Percentiles rank a stretch among this genome's conserved stretches.
Evolutionary conservation across 306 rosid species (phyloP).

Genomic region (Lathyrus oleraceus): DNA sequence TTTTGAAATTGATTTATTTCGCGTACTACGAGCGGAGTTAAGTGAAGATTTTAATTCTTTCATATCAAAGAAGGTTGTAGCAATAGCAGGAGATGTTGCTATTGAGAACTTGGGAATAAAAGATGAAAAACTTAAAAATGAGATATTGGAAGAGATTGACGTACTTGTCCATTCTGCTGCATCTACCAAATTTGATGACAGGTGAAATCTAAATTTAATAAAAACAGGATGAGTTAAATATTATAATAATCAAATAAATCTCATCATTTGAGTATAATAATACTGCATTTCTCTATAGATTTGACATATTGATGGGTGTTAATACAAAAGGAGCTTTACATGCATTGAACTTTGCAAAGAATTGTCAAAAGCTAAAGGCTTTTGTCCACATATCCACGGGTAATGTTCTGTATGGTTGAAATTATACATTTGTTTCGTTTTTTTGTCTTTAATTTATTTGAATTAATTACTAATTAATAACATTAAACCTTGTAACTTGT

Average conservation of each 20-base stretch:
- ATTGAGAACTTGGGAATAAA: constrained; percentile 32
- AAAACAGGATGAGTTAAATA: background rate
- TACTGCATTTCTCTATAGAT: constrained; percentile 16
- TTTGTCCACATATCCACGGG: constrained; percentile 53
- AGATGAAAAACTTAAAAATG: constrained; percentile 23
- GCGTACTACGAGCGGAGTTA: constrained; percentile 43
- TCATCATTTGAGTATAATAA: background rate
- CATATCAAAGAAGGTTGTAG: constrained; percentile 37
- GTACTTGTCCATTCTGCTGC: constrained; percentile 41
- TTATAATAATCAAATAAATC: background rate
- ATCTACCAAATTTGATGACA: constrained; percentile 47
- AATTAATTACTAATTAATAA: background rate
- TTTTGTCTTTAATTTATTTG: background rate
- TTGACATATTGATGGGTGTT: constrained; percentile 36
- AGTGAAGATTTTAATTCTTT: constrained; percentile 42
- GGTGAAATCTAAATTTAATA: constrained; percentile 10
- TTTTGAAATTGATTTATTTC: constrained; percentile 52
- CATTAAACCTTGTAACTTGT: background rate
- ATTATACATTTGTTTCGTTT: background rate
- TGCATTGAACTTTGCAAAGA: constrained; percentile 40
- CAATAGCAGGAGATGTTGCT: constrained; percentile 41
- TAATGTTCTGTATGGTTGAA: background rate
- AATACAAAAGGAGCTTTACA: constrained; percentile 46
- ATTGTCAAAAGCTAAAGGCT: constrained; percentile 28
- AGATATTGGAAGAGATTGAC: constrained; percentile 34